These are phyloP conservation scores for Nannochloropsis oceanica DNA, from an alignment of 108 stramenopile species.

Conservation along the genomic window DNA sequence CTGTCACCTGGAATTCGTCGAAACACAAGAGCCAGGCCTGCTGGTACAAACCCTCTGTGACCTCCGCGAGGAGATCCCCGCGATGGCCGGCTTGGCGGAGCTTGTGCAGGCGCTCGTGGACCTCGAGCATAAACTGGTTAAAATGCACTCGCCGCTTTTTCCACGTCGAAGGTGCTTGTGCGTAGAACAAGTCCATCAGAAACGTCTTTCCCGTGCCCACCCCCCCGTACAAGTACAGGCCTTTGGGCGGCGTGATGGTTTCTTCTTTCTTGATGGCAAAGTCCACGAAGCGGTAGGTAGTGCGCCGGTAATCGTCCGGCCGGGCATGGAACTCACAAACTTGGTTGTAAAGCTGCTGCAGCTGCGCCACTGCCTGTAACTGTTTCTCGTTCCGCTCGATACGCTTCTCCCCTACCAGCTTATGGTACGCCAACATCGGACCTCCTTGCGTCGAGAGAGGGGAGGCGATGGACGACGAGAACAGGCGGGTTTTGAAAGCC, in stretches of 20 bases:
- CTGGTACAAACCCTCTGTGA: slow-evolving; percentile 12
- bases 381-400: background rate
- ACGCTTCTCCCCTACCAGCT: background rate
- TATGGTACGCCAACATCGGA: background rate
- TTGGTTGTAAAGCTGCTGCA: background rate
- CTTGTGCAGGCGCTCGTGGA: slow-evolving; percentile 21
- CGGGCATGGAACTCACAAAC: background rate
- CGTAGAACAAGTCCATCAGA: slow-evolving; percentile 79
- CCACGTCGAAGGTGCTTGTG: slow-evolving; percentile 20
- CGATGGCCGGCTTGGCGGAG: slow-evolving; percentile 12
- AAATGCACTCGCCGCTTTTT: slow-evolving; percentile 85
- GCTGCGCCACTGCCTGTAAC: background rate
- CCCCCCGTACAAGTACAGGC: slow-evolving; percentile 28
- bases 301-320: background rate
- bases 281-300: background rate
- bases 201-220: slow-evolving; percentile 93
- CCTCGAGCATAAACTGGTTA: slow-evolving; percentile 78
- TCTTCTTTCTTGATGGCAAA: background rate
- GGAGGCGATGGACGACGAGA: background rate
- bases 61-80: slow-evolving; percentile 10
- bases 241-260: background rate
- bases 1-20: slow-evolving; percentile 99
- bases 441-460: background rate
- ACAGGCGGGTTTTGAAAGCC: background rate
- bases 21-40: slow-evolving; percentile 66